Evolutionary conservation across 768 basidiomycete genomes (phyloP).

Genomic region (Coprinopsis marcescibilis): DNA sequence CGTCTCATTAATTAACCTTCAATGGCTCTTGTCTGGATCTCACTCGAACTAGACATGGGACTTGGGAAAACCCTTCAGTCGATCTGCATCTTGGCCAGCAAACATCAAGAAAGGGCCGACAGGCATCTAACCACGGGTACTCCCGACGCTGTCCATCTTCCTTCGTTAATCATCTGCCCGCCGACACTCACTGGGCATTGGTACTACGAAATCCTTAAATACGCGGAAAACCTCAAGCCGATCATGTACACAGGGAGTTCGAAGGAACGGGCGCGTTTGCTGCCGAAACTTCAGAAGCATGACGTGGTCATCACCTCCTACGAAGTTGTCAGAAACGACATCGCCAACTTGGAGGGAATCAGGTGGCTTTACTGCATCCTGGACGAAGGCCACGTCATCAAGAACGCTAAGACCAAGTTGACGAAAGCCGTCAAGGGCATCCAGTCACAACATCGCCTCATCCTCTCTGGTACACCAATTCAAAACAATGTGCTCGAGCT

Average conservation of each 20-base stretch:
- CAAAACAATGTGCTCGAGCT: slow-evolving; percentile 98
- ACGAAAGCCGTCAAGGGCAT: slow-evolving; percentile 93
- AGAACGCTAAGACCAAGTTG: slow-evolving; percentile 97
- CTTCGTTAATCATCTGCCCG: slow-evolving; percentile 93
- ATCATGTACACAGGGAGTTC: slow-evolving; percentile 87
- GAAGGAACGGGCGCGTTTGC: slow-evolving; percentile 67
- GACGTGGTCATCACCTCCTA: slow-evolving; percentile 98
- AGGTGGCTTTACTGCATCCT: slow-evolving; percentile 95
- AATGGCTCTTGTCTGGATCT: not conserved
- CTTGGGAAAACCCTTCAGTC: slow-evolving; percentile 97
- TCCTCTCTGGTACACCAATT: slow-evolving; percentile 95
- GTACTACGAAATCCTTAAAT: slow-evolving; percentile 97
- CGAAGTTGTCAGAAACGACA: slow-evolving; percentile 95
- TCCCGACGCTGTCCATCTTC: slow-evolving; percentile 77
- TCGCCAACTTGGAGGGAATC: slow-evolving; percentile 61
- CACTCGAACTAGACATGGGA: slow-evolving; percentile 79
- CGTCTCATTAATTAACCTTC: slow-evolving; percentile 16
- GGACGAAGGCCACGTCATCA: slow-evolving; percentile 98
- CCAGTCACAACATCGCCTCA: slow-evolving; percentile 85
- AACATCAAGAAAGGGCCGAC: slow-evolving; percentile 81
- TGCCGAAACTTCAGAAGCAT: slow-evolving; percentile 58
- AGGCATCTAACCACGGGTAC: slow-evolving; percentile 59
- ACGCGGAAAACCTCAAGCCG: slow-evolving; percentile 76
- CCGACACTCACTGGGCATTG: slow-evolving; percentile 98
- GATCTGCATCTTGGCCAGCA: slow-evolving; percentile 93